These are phyloP conservation scores for Capronia coronata DNA, from an alignment of 2,329 filamentous ascomycete genomes.

Conservation along the genomic window DNA sequence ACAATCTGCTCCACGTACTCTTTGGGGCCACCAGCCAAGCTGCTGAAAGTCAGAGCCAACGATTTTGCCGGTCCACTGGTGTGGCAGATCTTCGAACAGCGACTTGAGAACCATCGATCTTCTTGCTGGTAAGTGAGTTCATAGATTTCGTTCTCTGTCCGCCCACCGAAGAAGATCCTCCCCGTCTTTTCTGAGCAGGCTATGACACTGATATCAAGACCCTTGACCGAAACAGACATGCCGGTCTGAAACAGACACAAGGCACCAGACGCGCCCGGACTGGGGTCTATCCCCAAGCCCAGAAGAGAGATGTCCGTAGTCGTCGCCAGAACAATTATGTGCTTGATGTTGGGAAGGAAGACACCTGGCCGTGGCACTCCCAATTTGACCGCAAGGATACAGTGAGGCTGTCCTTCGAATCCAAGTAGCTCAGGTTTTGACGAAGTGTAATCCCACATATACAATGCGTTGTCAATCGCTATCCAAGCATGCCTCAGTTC, in stretches of 20 bases:
- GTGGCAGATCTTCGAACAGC: constrained; percentile 83
- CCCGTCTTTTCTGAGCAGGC: constrained; percentile 70
- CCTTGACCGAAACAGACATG: constrained; percentile 71
- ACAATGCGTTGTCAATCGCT: constrained; percentile 88
- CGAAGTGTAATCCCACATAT: constrained; percentile 95
- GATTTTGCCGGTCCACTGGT: constrained; percentile 63
- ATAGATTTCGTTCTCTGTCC: constrained; percentile 75
- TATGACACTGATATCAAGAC: constrained; percentile 70
- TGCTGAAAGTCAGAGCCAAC: constrained; percentile 41
- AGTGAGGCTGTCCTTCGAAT: constrained; percentile 81
- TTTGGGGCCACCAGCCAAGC: constrained; percentile 24
- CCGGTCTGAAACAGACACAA: constrained; percentile 82
- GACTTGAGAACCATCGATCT: constrained; percentile 90
- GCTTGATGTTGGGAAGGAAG: constrained; percentile 77
- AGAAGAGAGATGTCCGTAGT: constrained; percentile 76
- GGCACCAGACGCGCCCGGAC: constrained; percentile 53
- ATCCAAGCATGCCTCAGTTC: constrained; percentile 95
- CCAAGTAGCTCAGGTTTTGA: constrained; percentile 87
- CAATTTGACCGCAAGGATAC: constrained; percentile 84
- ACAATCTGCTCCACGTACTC: constrained; percentile 67
- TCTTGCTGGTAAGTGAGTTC: constrained; percentile 96
- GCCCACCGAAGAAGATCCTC: constrained; percentile 86
- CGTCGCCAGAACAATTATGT: constrained; percentile 84
- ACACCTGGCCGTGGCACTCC: constrained; percentile 79
- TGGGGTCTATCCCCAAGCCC: constrained; percentile 63